phyloP scores from a whole-genome alignment of 2,329 filamentous ascomycete species.

The Microcera coccophila region DNA sequence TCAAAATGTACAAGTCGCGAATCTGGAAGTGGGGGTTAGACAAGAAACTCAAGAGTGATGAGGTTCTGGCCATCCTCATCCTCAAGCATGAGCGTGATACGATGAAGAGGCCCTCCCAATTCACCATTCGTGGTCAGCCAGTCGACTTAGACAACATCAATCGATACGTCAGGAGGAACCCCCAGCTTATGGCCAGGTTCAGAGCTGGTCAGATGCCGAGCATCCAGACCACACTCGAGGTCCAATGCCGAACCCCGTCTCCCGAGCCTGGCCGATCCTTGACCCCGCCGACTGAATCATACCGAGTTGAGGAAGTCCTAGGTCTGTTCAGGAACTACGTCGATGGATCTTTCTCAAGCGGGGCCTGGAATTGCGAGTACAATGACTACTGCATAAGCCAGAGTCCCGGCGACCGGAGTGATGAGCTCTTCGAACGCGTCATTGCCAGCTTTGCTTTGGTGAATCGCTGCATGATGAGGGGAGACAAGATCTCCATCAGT shows the following conservation, averaged over 20 bases:
- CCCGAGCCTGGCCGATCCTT: constrained; percentile 20
- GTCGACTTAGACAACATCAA: constrained; percentile 39
- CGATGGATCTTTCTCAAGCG: constrained; percentile 26
- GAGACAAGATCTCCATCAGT: constrained; percentile 31
- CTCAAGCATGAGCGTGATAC: constrained; percentile 36
- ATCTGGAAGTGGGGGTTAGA: constrained; percentile 41
- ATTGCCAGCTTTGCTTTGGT: constrained; percentile 33
- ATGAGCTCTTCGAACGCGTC: constrained; percentile 34
- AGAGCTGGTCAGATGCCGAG: constrained; percentile 30
- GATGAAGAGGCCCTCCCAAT: constrained; percentile 32
- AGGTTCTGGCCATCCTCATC: constrained; percentile 38
- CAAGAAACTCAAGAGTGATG: constrained; percentile 41
- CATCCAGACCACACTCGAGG: constrained; percentile 29
- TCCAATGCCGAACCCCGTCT: constrained; percentile 31
- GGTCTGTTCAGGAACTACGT: constrained; percentile 29
- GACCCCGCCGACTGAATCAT: constrained; percentile 18
- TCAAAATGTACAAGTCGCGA: constrained; percentile 43
- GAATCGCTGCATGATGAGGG: constrained; percentile 32
- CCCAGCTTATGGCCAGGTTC: constrained; percentile 31
- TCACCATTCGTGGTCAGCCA: constrained; percentile 36
- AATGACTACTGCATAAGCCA: constrained; percentile 27
- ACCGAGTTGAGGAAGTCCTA: constrained; percentile 26
- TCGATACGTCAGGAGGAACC: constrained; percentile 39
- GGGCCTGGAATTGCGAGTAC: constrained; percentile 30
- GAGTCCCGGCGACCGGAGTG: constrained; percentile 26